These are phyloP conservation scores for Scheffersomyces illinoinensis DNA, from an alignment of 1,139 yeast species.

Conservation along the genomic window DNA sequence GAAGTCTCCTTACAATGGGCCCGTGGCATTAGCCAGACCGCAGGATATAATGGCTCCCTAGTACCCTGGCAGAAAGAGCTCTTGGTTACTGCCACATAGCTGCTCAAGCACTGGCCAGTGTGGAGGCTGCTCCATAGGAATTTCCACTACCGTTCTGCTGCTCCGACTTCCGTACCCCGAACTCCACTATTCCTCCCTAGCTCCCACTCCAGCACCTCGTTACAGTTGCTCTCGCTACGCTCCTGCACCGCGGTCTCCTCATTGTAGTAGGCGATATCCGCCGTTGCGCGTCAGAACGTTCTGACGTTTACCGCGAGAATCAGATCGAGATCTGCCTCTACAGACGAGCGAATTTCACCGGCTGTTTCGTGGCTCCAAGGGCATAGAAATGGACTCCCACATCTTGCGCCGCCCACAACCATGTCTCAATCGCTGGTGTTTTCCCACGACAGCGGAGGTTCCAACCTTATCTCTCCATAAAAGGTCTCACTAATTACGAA, in stretches of 20 bases:
- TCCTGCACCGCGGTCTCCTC: background rate
- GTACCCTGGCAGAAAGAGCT: background rate
- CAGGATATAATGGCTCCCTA: background rate
- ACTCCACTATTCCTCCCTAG: background rate
- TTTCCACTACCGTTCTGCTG: background rate
- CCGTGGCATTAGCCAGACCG: background rate
- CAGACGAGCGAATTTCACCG: background rate
- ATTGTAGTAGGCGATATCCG: background rate
- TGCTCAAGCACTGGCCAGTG: too few relatives aligned
- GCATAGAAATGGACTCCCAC: too few relatives aligned
- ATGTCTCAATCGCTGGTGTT: too few relatives aligned
- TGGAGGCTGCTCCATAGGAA: background rate
- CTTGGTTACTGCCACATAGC: too few relatives aligned
- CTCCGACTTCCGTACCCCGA: background rate
- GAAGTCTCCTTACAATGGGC: background rate
- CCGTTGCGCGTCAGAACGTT: background rate
- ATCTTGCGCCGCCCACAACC: too few relatives aligned
- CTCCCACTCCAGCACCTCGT: background rate
- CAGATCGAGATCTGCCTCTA: background rate
- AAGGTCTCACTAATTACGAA: background rate
- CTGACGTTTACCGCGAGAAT: background rate
- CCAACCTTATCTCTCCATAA: background rate
- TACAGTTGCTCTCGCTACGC: background rate
- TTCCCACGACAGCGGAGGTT: background rate
- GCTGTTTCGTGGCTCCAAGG: background rate